phyloP scores from a whole-genome alignment of 2,329 filamentous ascomycete species.

The Colletotrichum higginsianum region DNA sequence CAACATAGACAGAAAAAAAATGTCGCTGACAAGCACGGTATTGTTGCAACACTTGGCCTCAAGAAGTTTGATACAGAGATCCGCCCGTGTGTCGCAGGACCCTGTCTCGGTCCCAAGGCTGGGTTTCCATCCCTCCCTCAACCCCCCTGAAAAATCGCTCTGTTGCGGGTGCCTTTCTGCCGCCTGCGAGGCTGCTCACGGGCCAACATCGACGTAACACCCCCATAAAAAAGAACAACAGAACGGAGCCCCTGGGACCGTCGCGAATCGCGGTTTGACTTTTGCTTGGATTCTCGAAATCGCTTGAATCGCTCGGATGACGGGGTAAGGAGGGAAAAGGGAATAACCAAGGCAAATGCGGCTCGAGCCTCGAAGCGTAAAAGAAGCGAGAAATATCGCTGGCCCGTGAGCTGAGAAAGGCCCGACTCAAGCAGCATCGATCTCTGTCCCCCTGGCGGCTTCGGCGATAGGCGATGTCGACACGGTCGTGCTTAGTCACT shows the following conservation, averaged over 20 bases:
- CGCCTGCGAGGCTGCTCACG: slow-evolving; percentile 6
- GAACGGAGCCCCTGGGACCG: slow-evolving; percentile 1
- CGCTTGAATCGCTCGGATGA: slow-evolving; percentile 9
- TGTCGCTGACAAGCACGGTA: neutral
- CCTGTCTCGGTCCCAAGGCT: slow-evolving; percentile 15
- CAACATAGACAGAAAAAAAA: neutral
- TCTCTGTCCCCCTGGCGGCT: neutral
- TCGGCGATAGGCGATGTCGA: slow-evolving; percentile 13
- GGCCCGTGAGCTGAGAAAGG: neutral
- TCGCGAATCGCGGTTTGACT: slow-evolving; percentile 10
- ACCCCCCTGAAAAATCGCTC: slow-evolving; percentile 10
- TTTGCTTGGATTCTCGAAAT: neutral
- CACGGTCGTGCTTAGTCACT: neutral
- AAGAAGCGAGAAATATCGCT: neutral
- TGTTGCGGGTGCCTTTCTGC: neutral
- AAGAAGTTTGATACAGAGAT: neutral
- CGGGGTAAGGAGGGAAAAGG: neutral
- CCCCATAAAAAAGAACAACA: slow-evolving; percentile 11
- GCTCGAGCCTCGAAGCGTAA: neutral
- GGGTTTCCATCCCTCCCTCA: neutral
- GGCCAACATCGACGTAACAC: slow-evolving; percentile 13
- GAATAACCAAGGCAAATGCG: slow-evolving; percentile 1
- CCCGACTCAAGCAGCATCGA: slow-evolving; percentile 3
- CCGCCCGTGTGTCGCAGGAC: slow-evolving; percentile 13
- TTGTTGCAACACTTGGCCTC: neutral